A percentile compares a stretch with the other conserved stretches of the same genome.
These are phyloP conservation scores for Curvularia lunata DNA, from an alignment of 2,329 filamentous ascomycete species.

Conservation along the genomic window DNA sequence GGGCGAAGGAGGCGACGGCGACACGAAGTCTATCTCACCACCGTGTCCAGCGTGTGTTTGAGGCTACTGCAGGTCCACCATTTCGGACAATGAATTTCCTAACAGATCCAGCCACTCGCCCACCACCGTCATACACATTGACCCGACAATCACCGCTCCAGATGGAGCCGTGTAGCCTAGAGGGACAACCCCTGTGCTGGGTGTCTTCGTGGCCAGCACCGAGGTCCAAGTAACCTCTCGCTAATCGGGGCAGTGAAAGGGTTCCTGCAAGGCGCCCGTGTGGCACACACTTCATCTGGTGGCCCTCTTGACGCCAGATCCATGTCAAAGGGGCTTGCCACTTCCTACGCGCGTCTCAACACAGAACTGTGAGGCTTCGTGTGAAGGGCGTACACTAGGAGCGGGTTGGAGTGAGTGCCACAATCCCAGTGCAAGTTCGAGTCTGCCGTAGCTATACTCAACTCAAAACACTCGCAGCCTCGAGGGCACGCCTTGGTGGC, in stretches of 20 bases:
- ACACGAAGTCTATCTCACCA: conserved; percentile 4
- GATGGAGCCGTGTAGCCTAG: conserved; percentile 7
- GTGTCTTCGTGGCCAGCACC: conserved; percentile 4
- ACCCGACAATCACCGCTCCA: conserved; percentile 4
- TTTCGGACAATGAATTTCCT: conserved; percentile 15
- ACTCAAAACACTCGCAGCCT: neutral
- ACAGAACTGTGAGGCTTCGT: neutral
- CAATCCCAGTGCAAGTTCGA: neutral
- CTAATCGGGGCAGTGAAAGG: conserved; percentile 4
- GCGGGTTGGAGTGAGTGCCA: neutral
- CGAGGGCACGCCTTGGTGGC: neutral
- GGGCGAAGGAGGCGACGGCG: conserved; percentile 5
- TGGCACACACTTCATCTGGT: neutral
- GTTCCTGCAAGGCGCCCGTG: conserved; percentile 5
- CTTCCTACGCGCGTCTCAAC: conserved; percentile 6
- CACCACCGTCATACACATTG: conserved; percentile 18
- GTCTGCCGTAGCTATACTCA: neutral
- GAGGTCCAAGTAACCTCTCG: conserved; percentile 1
- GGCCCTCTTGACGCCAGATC: neutral
- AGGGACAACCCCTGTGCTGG: conserved; percentile 7
- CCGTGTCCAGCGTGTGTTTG: conserved; percentile 23
- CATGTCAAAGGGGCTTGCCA: conserved; percentile 5
- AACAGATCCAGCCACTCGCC: conserved; percentile 12
- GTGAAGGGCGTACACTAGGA: neutral
- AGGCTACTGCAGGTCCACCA: conserved; percentile 31